Percentiles rank a stretch among this genome's conserved stretches.
Evolutionary conservation across 2,329 filamentous ascomycete species (phyloP).

Genomic region (Alternaria conjuncta): DNA sequence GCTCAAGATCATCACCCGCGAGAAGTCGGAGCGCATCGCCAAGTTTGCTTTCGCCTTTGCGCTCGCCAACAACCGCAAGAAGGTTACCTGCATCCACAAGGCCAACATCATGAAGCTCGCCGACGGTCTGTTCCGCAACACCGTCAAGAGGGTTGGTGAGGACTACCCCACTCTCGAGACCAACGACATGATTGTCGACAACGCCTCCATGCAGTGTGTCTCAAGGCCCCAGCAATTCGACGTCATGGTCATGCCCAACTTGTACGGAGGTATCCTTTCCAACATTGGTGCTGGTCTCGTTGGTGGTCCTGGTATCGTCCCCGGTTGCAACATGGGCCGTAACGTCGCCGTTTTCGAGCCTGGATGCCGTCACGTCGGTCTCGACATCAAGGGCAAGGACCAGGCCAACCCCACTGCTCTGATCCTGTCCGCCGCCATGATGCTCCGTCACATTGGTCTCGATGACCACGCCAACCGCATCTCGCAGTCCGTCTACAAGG

Average conservation of each 20-base stretch:
- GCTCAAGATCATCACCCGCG: slow-evolving; percentile 99
- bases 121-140: slow-evolving; percentile 97
- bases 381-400: slow-evolving; percentile 99
- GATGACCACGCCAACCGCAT: slow-evolving; percentile 99
- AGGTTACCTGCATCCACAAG: slow-evolving; percentile 99
- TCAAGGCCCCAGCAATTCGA: slow-evolving; percentile 97
- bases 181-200: slow-evolving; percentile 99
- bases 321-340: slow-evolving; percentile 99
- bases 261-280: slow-evolving; percentile 98
- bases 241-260: slow-evolving; percentile 99
- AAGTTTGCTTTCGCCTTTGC: slow-evolving; percentile 99
- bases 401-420: slow-evolving; percentile 98
- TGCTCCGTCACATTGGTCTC: slow-evolving; percentile 93
- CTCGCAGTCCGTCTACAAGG: slow-evolving; percentile 82
- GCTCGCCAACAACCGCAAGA: slow-evolving; percentile 97
- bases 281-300: slow-evolving; percentile 98
- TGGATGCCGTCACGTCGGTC: slow-evolving; percentile 97
- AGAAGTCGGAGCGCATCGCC: slow-evolving; percentile 98
- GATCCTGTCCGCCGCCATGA: slow-evolving; percentile 94
- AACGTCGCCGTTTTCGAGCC: slow-evolving; percentile 99
- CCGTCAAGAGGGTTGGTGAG: slow-evolving; percentile 90
- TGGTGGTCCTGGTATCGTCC: slow-evolving; percentile 94
- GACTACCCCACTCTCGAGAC: slow-evolving; percentile 95
- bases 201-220: slow-evolving; percentile 99
- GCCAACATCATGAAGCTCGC: slow-evolving; percentile 99